These are phyloP conservation scores for Ganoderma sinense DNA, from an alignment of 1,284 basidiomycete species.

Conservation along the genomic window DNA sequence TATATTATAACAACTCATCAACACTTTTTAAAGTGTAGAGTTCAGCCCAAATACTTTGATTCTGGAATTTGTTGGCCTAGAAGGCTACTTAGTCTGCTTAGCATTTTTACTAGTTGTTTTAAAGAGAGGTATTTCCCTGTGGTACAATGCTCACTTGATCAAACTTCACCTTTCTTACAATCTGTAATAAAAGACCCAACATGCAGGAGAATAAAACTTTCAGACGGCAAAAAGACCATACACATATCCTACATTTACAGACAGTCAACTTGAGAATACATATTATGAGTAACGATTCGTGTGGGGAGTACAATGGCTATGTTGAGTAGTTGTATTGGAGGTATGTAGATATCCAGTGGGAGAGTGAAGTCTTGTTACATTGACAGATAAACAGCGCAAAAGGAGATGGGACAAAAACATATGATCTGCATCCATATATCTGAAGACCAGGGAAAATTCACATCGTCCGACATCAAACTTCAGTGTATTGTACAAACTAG, in stretches of 20 bases:
- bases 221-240: too few relatives aligned
- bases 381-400: conserved; percentile 6
- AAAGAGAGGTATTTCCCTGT: too few relatives aligned
- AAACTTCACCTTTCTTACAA: too few relatives aligned
- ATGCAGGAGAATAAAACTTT: too few relatives aligned
- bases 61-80: too few relatives aligned
- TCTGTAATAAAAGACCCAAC: too few relatives aligned
- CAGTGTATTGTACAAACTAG: conserved; percentile 32
- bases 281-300: conserved; percentile 16
- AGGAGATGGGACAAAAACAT: not conserved
- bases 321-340: not conserved
- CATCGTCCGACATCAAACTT: conserved; percentile 27
- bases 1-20: too few relatives aligned
- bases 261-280: conserved; percentile 17
- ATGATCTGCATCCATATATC: conserved; percentile 27
- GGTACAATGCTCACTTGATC: too few relatives aligned
- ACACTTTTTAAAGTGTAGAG: too few relatives aligned
- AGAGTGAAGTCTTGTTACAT: conserved; percentile 18
- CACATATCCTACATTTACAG: not conserved
- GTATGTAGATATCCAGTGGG: conserved; percentile 12
- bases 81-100: too few relatives aligned
- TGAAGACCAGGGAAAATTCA: conserved; percentile 18
- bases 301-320: conserved; percentile 14
- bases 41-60: too few relatives aligned
- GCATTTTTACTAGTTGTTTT: too few relatives aligned